phyloP scores from a whole-genome alignment of 331 rosid species.

The Acacia concinna region DNA sequence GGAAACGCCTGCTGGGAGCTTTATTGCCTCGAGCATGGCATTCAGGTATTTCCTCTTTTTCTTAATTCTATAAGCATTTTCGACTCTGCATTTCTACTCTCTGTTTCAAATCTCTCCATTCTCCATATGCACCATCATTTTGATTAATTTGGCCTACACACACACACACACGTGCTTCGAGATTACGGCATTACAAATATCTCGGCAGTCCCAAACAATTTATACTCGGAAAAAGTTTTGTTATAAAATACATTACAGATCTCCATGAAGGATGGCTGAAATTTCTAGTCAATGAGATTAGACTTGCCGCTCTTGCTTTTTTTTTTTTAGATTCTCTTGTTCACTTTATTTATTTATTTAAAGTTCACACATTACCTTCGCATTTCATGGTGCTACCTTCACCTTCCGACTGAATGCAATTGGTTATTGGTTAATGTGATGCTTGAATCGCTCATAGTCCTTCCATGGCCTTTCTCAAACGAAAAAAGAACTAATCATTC shows the following conservation, averaged over 20 bases:
- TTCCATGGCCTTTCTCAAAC: background rate
- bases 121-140: background rate
- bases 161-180: background rate
- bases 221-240: background rate
- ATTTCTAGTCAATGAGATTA: background rate
- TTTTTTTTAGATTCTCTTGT: background rate
- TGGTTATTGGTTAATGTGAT: background rate
- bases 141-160: background rate
- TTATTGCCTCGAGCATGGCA: constrained; percentile 75
- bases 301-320: background rate
- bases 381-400: too few relatives aligned
- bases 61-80: background rate
- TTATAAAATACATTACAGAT: too few relatives aligned
- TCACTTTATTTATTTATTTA: background rate
- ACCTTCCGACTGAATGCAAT: background rate
- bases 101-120: background rate
- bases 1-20: constrained; percentile 83
- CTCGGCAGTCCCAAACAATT: background rate
- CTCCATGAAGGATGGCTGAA: background rate
- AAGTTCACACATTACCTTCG: background rate
- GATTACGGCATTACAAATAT: background rate
- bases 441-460: background rate
- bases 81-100: background rate
- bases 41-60: constrained; percentile 42
- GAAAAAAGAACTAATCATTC: background rate